phyloP scores from a whole-genome alignment of 805 yeast species.

The Ogataea dorogensis region DNA sequence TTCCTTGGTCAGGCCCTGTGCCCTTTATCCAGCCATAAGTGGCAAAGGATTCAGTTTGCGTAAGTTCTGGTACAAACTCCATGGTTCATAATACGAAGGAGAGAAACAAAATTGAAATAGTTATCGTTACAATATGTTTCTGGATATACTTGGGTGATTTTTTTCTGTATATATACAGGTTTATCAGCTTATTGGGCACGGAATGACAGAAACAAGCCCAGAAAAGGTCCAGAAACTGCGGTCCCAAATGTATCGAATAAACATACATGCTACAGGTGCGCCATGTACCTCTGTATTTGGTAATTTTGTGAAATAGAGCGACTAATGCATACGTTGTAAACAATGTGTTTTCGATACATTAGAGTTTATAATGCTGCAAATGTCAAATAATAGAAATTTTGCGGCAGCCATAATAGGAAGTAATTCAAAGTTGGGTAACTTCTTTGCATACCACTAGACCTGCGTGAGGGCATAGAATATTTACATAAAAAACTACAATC shows the following conservation, averaged over 20 bases:
- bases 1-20: constrained; percentile 1
- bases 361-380: constrained; percentile 1
- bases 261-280: constrained; percentile 1
- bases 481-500: background rate
- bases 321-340: too few species aligned
- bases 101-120: background rate
- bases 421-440: background rate
- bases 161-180: constrained; percentile 6
- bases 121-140: constrained; percentile 2
- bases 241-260: constrained; percentile 1
- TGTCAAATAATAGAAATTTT: background rate
- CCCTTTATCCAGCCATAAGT: constrained; percentile 1
- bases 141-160: background rate
- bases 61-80: constrained; percentile 11
- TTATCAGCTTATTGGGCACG: too few species aligned
- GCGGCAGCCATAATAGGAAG: too few species aligned
- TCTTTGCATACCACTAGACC: background rate
- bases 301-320: too few species aligned
- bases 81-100: constrained; percentile 6
- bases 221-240: background rate
- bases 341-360: too few species aligned
- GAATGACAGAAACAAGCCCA: background rate
- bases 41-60: constrained; percentile 5
- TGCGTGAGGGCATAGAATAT: too few species aligned
- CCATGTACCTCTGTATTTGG: too few species aligned